phyloP scores from a whole-genome alignment of 805 yeast genomes.

The Saccharomycopsis sp. region DNA sequence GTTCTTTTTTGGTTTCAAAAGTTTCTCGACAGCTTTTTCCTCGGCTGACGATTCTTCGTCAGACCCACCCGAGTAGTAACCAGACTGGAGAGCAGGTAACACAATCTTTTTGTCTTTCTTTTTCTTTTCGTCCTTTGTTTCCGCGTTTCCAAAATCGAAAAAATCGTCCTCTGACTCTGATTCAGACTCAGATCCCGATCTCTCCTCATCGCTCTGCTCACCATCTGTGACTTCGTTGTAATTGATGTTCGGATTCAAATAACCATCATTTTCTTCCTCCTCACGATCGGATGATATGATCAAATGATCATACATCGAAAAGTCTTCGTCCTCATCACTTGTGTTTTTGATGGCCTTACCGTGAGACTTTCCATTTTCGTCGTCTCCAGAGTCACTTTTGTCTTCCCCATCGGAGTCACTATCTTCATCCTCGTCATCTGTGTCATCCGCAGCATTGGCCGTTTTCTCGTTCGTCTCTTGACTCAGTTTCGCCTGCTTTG shows the following conservation, averaged over 20 bases:
- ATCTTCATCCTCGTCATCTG: slow-evolving; percentile 18
- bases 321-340: slow-evolving; percentile 23
- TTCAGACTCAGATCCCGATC: slow-evolving; percentile 22
- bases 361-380: too few species aligned
- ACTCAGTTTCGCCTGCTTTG: slow-evolving; percentile 22
- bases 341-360: too few species aligned
- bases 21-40: slow-evolving; percentile 37
- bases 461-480: slow-evolving; percentile 26
- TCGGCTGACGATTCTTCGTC: slow-evolving; percentile 50
- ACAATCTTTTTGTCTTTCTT: slow-evolving; percentile 28
- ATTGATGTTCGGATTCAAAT: slow-evolving; percentile 30
- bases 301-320: slow-evolving; percentile 31
- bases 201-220: slow-evolving; percentile 41
- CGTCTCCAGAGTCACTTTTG: too few species aligned
- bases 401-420: slow-evolving; percentile 21
- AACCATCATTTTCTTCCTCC: slow-evolving; percentile 24
- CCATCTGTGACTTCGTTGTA: slow-evolving; percentile 63
- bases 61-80: slow-evolving; percentile 81
- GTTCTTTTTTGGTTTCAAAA: slow-evolving; percentile 59
- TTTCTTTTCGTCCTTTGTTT: slow-evolving; percentile 25
- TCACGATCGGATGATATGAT: slow-evolving; percentile 40
- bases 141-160: slow-evolving; percentile 28
- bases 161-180: slow-evolving; percentile 36
- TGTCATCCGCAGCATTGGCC: slow-evolving; percentile 21
- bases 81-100: slow-evolving; percentile 68